Conservation (phyloP, 352 stramenopile genomes). For the Globisporangium nunn region DNA sequence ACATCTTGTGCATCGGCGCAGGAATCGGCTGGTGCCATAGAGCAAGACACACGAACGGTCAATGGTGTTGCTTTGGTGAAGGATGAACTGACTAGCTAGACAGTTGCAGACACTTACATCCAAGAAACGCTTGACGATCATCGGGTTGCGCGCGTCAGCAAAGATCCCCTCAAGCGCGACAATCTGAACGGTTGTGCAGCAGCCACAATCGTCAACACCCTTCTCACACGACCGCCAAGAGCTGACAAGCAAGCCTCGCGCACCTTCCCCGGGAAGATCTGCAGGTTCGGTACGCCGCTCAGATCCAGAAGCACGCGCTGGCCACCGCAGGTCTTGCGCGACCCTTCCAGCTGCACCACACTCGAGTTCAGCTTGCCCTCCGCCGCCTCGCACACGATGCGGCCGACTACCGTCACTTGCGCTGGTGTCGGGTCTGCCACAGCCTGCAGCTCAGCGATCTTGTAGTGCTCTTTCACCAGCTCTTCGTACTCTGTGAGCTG, state of each 20-base stretch:
- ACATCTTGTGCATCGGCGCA: constrained; percentile 36
- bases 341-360: constrained; percentile 76
- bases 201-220: not conserved
- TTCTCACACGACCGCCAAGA: not conserved
- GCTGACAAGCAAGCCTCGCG: not conserved
- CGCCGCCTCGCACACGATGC: constrained; percentile 77
- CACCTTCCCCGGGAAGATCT: constrained; percentile 82
- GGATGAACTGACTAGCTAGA: not conserved
- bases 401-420: constrained; percentile 68
- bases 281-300: constrained; percentile 55
- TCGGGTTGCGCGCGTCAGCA: constrained; percentile 54
- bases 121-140: constrained; percentile 73
- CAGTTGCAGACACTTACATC: constrained; percentile 31
- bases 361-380: constrained; percentile 82
- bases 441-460: constrained; percentile 52
- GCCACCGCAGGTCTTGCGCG: constrained; percentile 72
- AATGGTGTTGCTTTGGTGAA: not conserved
- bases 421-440: constrained; percentile 71
- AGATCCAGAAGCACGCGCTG: constrained; percentile 76
- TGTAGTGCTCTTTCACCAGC: constrained; percentile 54
- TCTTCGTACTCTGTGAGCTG: constrained; percentile 75
- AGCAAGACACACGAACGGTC: not conserved
- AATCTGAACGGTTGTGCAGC: constrained; percentile 32
- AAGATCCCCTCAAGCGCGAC: constrained; percentile 76
- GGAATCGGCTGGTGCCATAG: constrained; percentile 35